Conservation (phyloP, 805 yeast species). For the Dipodascus albidus region DNA sequence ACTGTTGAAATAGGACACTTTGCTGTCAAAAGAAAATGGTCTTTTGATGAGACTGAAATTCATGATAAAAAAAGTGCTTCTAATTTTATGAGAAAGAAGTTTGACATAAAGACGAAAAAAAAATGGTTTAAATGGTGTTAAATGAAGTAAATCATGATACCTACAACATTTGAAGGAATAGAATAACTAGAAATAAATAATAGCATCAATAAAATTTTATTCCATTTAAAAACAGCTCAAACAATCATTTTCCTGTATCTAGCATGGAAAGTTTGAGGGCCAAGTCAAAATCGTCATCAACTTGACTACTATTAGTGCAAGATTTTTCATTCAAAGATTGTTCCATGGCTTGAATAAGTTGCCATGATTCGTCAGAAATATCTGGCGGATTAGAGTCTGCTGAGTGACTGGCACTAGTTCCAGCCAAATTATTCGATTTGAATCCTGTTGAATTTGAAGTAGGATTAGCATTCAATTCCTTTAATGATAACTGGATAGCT, state of each 20-base stretch:
- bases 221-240: not conserved
- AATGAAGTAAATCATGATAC: no score
- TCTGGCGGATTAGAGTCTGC: not conserved
- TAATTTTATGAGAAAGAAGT: no score
- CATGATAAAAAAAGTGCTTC: not conserved
- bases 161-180: not conserved
- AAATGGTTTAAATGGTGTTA: not conserved
- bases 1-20: not conserved
- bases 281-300: constrained; percentile 5
- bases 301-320: not conserved
- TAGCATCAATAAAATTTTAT: no score
- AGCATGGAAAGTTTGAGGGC: constrained; percentile 6
- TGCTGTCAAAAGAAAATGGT: not conserved
- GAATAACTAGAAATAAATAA: not conserved
- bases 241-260: constrained; percentile 1
- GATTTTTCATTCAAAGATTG: not conserved
- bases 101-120: not conserved
- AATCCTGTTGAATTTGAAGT: not conserved
- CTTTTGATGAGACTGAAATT: not conserved
- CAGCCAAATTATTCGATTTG: not conserved
- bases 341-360: not conserved
- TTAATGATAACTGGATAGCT: constrained; percentile 12
- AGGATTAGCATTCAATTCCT: constrained; percentile 1
- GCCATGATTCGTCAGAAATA: not conserved
- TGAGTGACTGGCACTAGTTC: not conserved